Evolutionary conservation across 495 filamentous ascomycete genomes (phyloP), one percentile per base, ranked within the genome.

Genomic region (Penicillium lagena): DNA sequence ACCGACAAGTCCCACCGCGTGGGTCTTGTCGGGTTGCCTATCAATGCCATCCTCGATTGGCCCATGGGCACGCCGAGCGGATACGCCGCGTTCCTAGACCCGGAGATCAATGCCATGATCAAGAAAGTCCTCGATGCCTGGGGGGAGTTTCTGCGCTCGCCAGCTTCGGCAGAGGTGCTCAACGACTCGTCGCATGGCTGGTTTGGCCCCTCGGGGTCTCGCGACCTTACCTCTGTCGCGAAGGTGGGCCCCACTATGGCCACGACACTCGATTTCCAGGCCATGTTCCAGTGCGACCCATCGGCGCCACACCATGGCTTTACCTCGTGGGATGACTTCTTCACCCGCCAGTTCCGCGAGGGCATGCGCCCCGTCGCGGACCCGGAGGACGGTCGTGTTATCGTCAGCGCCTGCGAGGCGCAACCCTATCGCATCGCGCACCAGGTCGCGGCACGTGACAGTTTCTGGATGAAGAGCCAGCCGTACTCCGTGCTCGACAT

Each of bases 251-350:
- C 58, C 65, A 64, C 43, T 72, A 76, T 22, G 1, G 43, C 44
- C 6, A 38, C 37, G 7, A 40, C 43, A 28, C 42, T 60, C n/a
- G 29, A 55, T 14, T 87, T 84, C 78, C 80, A 86, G 35, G 68
- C 82, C 17, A 84, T 61, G 45, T 63, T 53, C 41, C 42, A 55
- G 11, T 59, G 50, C 42, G 55, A 64, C 29, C 52, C 62, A 0
- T 43, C 46, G 0, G 50, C 47, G 7, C 42, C 50, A 0, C 50
- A 83, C 48, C 66, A 76, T 56, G 85, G 85, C 14, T 72, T 71
- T 59, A 74, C 67, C 34, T 87, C 82, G 1, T 89, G 85, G 85
- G 83, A 90, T 47, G 70, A 82, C 44, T 90, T 88, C 66, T 90
- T 90, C 65, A 86, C 81, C 0, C 77, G 86, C 12, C 35, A 68